Evolutionary conservation across 2,329 filamentous ascomycete genomes (phyloP).

Genomic region (Tolypocladium guangdongense): DNA sequence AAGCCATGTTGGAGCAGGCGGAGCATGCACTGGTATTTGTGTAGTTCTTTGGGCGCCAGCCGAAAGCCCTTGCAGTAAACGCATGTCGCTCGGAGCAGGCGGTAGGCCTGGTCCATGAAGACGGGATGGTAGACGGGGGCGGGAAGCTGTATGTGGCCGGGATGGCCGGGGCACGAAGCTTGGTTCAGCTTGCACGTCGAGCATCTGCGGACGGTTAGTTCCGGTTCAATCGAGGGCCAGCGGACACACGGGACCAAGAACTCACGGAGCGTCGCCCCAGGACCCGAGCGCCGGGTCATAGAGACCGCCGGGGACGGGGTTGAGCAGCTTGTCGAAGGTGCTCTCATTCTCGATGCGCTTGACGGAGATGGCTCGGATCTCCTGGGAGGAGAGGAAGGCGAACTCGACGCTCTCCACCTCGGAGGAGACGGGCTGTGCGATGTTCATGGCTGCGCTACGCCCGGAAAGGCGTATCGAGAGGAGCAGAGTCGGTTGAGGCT

Average conservation of each 20-base stretch:
- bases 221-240: conserved; percentile 2
- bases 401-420: conserved; percentile 84
- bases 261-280: conserved; percentile 72
- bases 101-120: conserved; percentile 85
- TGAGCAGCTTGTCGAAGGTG: conserved; percentile 87
- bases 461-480: neutral
- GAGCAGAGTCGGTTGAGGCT: neutral
- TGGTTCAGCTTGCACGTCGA: conserved; percentile 82
- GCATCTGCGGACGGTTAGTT: conserved; percentile 46
- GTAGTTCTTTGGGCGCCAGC: conserved; percentile 64
- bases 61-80: conserved; percentile 83
- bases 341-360: conserved; percentile 87
- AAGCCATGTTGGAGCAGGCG: conserved; percentile 78
- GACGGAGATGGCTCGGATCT: conserved; percentile 84
- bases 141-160: conserved; percentile 89
- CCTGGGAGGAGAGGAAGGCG: conserved; percentile 66
- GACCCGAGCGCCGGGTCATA: conserved; percentile 89
- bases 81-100: conserved; percentile 77
- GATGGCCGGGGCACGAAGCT: conserved; percentile 78
- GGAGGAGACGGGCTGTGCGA: conserved; percentile 73
- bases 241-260: neutral
- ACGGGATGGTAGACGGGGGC: conserved; percentile 93
- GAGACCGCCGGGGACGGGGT: conserved; percentile 80
- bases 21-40: conserved; percentile 74
- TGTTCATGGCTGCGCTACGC: conserved; percentile 41